Base-by-base conservation (phyloP, 2,329 filamentous ascomycete genomes). In the Gaeumannomyces tritici region DNA sequence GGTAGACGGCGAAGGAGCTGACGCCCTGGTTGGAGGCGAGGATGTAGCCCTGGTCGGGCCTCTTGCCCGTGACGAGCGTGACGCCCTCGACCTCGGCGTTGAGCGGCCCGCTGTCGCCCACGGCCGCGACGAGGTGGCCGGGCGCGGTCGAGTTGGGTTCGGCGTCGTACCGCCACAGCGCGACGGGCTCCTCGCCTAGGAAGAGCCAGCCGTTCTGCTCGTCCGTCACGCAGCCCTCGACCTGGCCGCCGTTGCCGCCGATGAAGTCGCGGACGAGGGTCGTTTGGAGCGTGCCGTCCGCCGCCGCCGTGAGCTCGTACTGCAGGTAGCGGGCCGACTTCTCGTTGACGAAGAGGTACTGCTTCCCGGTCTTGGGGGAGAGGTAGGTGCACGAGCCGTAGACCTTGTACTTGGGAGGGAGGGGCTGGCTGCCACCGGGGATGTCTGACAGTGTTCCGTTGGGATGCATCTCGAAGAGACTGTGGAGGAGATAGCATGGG, bases 271-370 rank as follows among this genome's bases (percentile, higher is more conserved):
- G 75, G 2, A 83, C 79, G 1, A 84, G 75, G 0, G 70, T 74
- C 0, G 79, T 80, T 35, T 76, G 67, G 1, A 83, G 73, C 1
- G 74, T 74, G 7, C 76, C 75, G 33, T 79, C 70, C 3, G 70
- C 35, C 5, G 73, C 72, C 0, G 77, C 71, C 0, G 76, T 75
- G 1, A 83, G 70, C 63, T 82, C 79, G 63, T 79, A 83, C 66
- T 83, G 81, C 0, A 83, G 76, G 64, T 83, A 83, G n/a, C 77
- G 72, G 1, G 80, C 78, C 0, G 78, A 75, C 65, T 83, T 83
- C 60, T 78, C 77, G 65, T 83, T 83, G 64, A 83, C 80, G 61
- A 83, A 83, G 27, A 83, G 75, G 62, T 82, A 82, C 54, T 82
- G 77, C 65, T 78, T 81, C 28, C 74, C 75, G 0, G 75, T 77